Evolutionary conservation across 1,284 basidiomycete species (phyloP), one percentile per base, ranked within the genome.

Genomic region (Rhodotorula sp.): DNA sequence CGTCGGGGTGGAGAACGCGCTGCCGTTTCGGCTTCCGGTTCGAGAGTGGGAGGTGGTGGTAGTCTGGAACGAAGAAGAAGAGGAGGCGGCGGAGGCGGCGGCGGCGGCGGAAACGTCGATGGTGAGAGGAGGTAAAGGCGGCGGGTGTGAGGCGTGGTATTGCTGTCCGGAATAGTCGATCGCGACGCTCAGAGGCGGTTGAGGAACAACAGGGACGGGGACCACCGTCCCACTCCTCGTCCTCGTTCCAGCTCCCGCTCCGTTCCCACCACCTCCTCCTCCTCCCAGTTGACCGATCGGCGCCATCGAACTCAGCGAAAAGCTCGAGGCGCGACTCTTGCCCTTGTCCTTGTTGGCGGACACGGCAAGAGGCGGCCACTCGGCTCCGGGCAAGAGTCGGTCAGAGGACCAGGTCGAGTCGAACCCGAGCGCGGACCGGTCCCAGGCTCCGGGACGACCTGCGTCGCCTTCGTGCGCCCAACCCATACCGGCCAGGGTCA

Each of bases 401-500:
- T 62, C 60, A 3, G 70, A 50, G n/a, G 47, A 45, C 77, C 76
- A 78, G 2, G 71, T 76, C 21, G 64, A 63, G 38, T 74, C 70
- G 64, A 67, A 77, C n/a, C 77, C 77, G 49, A 77, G 71, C 18
- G 66, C 73, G 14, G 63, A 68, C 14, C 73, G 73, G 58, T 77
- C 77, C 77, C 77, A 78, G 0, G 61, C 38, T 21, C 72, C 59
- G 16, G 58, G 47, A 23, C 47, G 38, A 31, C 70, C 70, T 8
- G 28, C 7, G 45, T 70, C 66, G 38, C 76, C 77, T 58, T 77
- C 75, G 64, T 75, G 74, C n/a, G 56, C 63, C 73, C 70, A 74
- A 3, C 73, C 71, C 48, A 74, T 7, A 26, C 66, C 56, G 28
- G 54, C 34, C 48, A 70, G 64, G 1, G 69, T 66, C n/a, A 71